Evolutionary conservation across 202 grass and related monocot genomes (phyloP).

Genomic region (Dendrocalamus latiflorus): DNA sequence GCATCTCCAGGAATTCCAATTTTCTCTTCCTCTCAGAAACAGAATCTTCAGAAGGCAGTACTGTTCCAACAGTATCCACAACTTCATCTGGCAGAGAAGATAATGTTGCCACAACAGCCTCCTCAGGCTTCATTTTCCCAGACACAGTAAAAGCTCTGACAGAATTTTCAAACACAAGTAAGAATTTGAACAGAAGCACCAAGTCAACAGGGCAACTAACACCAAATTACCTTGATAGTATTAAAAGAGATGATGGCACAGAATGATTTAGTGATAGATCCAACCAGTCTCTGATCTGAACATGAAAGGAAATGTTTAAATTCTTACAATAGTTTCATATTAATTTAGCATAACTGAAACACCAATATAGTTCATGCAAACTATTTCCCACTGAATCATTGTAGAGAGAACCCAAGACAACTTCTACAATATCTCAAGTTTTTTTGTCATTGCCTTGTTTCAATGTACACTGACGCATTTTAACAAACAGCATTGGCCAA

Average conservation of each 20-base stretch:
- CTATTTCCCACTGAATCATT: neutral
- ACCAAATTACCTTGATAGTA: constrained; percentile 68
- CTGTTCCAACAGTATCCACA: constrained; percentile 92
- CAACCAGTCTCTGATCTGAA: constrained; percentile 73
- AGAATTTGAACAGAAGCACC: constrained; percentile 23
- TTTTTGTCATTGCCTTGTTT: neutral
- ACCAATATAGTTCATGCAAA: neutral
- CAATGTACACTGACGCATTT: neutral
- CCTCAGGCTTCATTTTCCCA: constrained; percentile 90
- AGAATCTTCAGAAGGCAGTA: constrained; percentile 94
- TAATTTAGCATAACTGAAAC: neutral
- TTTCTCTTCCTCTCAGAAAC: constrained; percentile 93
- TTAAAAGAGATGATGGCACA: constrained; percentile 72
- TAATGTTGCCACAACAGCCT: constrained; percentile 93
- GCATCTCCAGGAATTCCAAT: constrained; percentile 96
- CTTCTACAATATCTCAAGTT: neutral
- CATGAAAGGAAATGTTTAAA: constrained; percentile 10
- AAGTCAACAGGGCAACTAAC: neutral
- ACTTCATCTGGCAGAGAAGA: constrained; percentile 99
- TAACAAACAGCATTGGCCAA: neutral
- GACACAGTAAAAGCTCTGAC: constrained; percentile 84
- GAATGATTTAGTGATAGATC: constrained; percentile 72
- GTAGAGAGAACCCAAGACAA: neutral
- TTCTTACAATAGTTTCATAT: neutral
- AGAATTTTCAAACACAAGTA: constrained; percentile 27